Evolutionary conservation across 2,329 filamentous ascomycete genomes (phyloP).

Genomic region (Trichoderma sp.): DNA sequence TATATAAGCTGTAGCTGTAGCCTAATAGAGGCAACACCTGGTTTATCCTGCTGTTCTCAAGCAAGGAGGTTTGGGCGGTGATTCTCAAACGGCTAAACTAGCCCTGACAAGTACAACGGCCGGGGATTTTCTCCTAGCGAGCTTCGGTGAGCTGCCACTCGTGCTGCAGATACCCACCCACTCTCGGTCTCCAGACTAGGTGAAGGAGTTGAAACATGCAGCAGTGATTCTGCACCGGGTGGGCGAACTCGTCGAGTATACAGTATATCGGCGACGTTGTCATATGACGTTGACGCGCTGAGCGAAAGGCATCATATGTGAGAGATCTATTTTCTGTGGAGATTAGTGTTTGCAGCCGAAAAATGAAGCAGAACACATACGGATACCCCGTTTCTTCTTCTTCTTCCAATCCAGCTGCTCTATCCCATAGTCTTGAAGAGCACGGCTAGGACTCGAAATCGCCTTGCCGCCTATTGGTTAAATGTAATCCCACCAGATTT

Average conservation of each 20-base stretch:
- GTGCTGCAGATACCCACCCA: not conserved
- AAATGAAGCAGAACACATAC: not conserved
- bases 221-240: not conserved
- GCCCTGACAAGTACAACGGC: not conserved
- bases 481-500: not conserved
- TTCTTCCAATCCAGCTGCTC: not conserved
- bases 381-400: not conserved
- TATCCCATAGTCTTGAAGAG: not conserved
- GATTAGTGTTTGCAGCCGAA: not conserved
- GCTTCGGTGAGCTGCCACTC: not conserved
- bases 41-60: not conserved
- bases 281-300: not conserved
- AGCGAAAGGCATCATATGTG: not conserved
- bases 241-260: not conserved
- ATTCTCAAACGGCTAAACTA: constrained; percentile 5
- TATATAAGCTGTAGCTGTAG: no score
- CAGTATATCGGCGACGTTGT: not conserved
- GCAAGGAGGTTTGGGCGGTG: not conserved
- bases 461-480: not conserved
- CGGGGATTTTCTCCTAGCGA: constrained; percentile 10
- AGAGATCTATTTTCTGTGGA: not conserved
- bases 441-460: not conserved
- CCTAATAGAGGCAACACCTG: not conserved
- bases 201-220: not conserved
- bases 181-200: not conserved